These are phyloP conservation scores for Stropharia rugosoannulata DNA, from an alignment of 768 basidiomycete genomes.

Conservation along the genomic window DNA sequence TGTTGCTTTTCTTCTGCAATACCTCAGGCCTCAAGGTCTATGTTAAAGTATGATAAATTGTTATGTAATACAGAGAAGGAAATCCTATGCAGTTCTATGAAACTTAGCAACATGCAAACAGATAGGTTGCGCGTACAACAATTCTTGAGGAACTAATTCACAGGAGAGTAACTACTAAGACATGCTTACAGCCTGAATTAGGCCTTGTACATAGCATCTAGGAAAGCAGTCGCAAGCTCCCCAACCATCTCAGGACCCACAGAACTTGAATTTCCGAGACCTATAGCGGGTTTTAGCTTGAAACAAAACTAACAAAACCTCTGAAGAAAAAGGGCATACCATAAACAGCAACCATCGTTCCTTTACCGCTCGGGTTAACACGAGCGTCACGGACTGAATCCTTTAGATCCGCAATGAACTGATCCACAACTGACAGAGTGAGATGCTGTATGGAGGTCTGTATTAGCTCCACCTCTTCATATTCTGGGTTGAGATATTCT, in stretches of 20 bases:
- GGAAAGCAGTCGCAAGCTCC: slow-evolving; percentile 73
- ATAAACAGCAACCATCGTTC: slow-evolving; percentile 90
- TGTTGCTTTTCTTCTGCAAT: background rate
- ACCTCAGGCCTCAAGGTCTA: too few species aligned
- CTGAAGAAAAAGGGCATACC: slow-evolving; percentile 46
- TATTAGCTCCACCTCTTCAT: background rate
- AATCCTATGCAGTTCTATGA: too few species aligned
- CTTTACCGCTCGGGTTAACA: slow-evolving; percentile 61
- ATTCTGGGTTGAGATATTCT: background rate
- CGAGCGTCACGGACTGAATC: slow-evolving; percentile 75
- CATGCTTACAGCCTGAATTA: slow-evolving; percentile 27
- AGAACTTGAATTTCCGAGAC: slow-evolving; percentile 78
- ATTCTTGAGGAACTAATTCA: background rate
- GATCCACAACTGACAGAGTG: slow-evolving; percentile 74
- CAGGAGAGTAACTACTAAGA: background rate
- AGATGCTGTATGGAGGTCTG: slow-evolving; percentile 49
- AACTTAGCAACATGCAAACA: too few species aligned
- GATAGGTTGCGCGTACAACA: too few species aligned
- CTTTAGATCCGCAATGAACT: slow-evolving; percentile 83
- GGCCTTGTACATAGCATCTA: slow-evolving; percentile 83
- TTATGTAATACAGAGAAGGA: too few species aligned
- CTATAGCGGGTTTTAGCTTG: slow-evolving; percentile 33
- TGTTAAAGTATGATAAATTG: too few species aligned
- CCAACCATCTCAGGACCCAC: slow-evolving; percentile 81
- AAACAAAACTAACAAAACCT: background rate